Conservation (phyloP, 2,329 filamentous ascomycete genomes). For the Ceratocystis eucalypticola region DNA sequence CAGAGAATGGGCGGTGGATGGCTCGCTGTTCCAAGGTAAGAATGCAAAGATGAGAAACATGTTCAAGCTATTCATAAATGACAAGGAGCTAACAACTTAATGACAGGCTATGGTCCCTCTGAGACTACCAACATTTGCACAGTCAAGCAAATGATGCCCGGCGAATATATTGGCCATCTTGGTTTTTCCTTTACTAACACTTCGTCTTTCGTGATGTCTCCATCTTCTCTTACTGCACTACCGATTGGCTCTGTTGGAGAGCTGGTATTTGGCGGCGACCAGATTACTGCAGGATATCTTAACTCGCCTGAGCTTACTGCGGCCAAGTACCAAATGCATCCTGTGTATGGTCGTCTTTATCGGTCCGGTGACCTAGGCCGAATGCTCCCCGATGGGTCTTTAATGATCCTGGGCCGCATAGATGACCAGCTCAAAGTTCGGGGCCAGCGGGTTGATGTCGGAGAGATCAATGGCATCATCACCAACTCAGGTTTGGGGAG, state of each 20-base stretch:
- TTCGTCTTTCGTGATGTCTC: conserved; percentile 51
- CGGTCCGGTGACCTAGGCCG: conserved; percentile 71
- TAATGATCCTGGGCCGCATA: conserved; percentile 58
- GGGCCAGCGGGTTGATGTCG: conserved; percentile 66
- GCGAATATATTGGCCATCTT: conserved; percentile 59
- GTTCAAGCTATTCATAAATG: no score
- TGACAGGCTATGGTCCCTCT: conserved; percentile 59
- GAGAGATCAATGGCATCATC: conserved; percentile 51
- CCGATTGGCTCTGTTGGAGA: conserved; percentile 66
- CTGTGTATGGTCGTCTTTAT: conserved; percentile 58
- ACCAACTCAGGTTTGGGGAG: conserved; percentile 37
- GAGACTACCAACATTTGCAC: conserved; percentile 85
- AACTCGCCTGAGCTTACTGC: conserved; percentile 48
- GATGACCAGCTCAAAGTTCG: conserved; percentile 75
- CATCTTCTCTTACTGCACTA: conserved; percentile 36
- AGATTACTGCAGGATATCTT: conserved; percentile 65
- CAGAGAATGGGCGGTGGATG: conserved; percentile 45
- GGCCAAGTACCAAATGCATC: conserved; percentile 56
- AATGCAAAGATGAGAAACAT: no score
- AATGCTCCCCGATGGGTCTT: conserved; percentile 60
- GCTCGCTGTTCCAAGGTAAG: conserved; percentile 55
- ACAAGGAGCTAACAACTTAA: neutral
- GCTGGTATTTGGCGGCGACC: conserved; percentile 73
- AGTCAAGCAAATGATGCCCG: conserved; percentile 45
- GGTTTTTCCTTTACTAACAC: conserved; percentile 63